These are phyloP conservation scores for Hypoxylon sp. DNA, from an alignment of 2,329 filamentous ascomycete genomes.

Conservation along the genomic window DNA sequence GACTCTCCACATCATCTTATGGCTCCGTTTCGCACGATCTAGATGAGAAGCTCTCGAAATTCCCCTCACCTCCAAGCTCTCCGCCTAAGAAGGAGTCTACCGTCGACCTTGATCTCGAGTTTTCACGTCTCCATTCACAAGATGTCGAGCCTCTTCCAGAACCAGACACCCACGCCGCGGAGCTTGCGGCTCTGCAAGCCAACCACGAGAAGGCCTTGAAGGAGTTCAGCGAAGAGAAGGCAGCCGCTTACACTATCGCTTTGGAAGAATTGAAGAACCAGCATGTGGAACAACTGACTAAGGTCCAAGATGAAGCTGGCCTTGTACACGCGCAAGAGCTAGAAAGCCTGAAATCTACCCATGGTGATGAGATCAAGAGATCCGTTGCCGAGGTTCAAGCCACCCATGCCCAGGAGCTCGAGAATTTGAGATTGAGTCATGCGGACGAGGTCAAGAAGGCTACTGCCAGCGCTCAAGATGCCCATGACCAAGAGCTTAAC, in stretches of 20 bases:
- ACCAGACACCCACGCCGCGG: slow-evolving; percentile 44
- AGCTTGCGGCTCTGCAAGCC: slow-evolving; percentile 46
- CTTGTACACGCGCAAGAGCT: slow-evolving; percentile 37
- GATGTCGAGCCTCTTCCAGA: slow-evolving; percentile 48
- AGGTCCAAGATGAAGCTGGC: slow-evolving; percentile 23
- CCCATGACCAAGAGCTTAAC: slow-evolving; percentile 31
- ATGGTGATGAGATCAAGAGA: slow-evolving; percentile 37
- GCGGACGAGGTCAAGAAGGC: slow-evolving; percentile 25
- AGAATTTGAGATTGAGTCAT: slow-evolving; percentile 35
- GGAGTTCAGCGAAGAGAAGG: slow-evolving; percentile 40
- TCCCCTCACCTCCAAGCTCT: slow-evolving; percentile 62
- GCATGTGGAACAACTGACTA: slow-evolving; percentile 36
- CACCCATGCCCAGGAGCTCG: slow-evolving; percentile 37
- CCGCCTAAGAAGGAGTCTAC: slow-evolving; percentile 45
- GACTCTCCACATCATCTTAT: slow-evolving; percentile 59
- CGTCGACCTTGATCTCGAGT: slow-evolving; percentile 49
- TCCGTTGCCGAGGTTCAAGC: slow-evolving; percentile 32
- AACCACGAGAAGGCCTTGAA: slow-evolving; percentile 42
- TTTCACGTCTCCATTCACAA: slow-evolving; percentile 57
- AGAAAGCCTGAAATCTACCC: slow-evolving; percentile 38
- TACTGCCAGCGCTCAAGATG: slow-evolving; percentile 20
- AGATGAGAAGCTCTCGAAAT: slow-evolving; percentile 61
- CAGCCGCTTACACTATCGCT: slow-evolving; percentile 35
- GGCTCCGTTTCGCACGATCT: slow-evolving; percentile 63
- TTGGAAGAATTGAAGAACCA: slow-evolving; percentile 38